Percentiles rank a stretch among this genome's conserved stretches.
Evolutionary conservation across 140 eudicot genomes (phyloP).

Genomic region (Ambrosia hybrid): DNA sequence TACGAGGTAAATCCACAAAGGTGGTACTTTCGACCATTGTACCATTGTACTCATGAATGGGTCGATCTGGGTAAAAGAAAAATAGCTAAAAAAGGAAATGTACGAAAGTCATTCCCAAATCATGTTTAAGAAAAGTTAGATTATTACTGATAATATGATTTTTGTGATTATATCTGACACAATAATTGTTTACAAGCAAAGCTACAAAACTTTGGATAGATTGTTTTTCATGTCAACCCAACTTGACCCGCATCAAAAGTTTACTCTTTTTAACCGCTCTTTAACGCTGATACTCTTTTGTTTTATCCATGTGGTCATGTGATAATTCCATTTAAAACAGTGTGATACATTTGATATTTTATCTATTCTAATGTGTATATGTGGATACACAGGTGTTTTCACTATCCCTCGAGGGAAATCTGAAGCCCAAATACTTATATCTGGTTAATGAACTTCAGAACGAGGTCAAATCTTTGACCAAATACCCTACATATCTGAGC

Average conservation of each 20-base stretch:
- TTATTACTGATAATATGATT: not conserved
- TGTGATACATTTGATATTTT: constrained; percentile 8
- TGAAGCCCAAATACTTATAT: constrained; percentile 88
- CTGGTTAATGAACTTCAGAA: constrained; percentile 80
- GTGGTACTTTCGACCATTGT: no score
- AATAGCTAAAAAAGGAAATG: no score
- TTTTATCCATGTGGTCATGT: not conserved
- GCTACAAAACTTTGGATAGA: not conserved
- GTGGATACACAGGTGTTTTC: constrained; percentile 70
- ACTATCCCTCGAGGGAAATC: constrained; percentile 79
- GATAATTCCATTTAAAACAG: not conserved
- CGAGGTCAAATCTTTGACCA: constrained; percentile 84
- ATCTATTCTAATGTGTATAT: constrained; percentile 12
- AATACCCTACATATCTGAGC: constrained; percentile 90
- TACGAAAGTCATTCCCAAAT: no score
- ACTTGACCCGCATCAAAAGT: not conserved
- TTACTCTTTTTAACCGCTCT: not conserved
- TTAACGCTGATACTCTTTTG: not conserved
- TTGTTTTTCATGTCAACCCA: not conserved
- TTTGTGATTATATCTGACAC: not conserved
- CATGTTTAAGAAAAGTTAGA: no score
- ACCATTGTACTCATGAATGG: no score
- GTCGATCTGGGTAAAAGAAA: no score
- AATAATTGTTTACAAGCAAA: not conserved
- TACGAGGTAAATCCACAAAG: no score